Conservation (phyloP, 768 basidiomycete genomes). For the Antrodiella citrinella region DNA sequence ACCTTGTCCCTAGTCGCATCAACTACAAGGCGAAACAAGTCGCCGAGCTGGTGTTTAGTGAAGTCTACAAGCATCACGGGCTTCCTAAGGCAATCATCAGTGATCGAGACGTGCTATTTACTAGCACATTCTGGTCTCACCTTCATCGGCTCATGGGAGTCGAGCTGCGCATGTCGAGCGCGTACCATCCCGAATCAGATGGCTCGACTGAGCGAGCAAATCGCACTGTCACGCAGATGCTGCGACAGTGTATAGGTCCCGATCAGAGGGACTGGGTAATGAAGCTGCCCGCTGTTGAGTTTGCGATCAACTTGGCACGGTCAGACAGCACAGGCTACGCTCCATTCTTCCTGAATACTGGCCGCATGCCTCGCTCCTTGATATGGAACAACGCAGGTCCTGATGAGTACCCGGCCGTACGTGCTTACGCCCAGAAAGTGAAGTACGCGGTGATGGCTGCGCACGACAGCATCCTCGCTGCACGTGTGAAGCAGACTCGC, state of each 20-base stretch:
- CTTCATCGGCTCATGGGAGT: conserved; percentile 13
- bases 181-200: conserved; percentile 27
- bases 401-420: conserved; percentile 15
- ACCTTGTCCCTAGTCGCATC: conserved; percentile 11
- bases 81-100: conserved; percentile 17
- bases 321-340: conserved; percentile 26
- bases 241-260: conserved; percentile 4
- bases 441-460: conserved; percentile 18
- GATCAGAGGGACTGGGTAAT: conserved; percentile 24
- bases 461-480: conserved; percentile 27
- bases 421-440: conserved; percentile 16
- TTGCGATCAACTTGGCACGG: conserved; percentile 28
- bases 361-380: conserved; percentile 10
- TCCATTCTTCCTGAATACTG: conserved; percentile 24
- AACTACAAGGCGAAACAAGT: conserved; percentile 12
- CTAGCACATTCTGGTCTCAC: conserved; percentile 26
- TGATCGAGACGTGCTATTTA: conserved; percentile 28
- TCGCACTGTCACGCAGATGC: conserved; percentile 10
- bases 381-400: not conserved
- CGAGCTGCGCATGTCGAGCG: conserved; percentile 20
- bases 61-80: conserved; percentile 18
- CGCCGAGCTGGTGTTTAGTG: conserved; percentile 9
- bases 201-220: conserved; percentile 15
- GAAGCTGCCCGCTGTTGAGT: conserved; percentile 26
- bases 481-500: conserved; percentile 21